A percentile compares a stretch with the other conserved stretches of the same genome.
Evolutionary conservation across 129 eudicot genomes (phyloP).

Genomic region (Pseudognaphalium luteoalbum): DNA sequence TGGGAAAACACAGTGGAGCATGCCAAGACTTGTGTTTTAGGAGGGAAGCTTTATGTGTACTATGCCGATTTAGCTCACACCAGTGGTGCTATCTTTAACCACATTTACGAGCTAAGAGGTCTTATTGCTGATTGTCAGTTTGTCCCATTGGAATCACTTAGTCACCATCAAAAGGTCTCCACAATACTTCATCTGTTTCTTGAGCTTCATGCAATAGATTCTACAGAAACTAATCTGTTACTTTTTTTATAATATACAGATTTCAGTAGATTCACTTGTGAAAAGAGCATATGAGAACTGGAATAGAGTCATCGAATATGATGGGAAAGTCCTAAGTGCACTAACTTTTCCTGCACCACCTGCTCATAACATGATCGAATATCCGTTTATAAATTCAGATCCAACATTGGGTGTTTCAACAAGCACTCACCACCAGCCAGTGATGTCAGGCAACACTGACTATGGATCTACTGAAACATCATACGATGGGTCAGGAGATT

Average conservation of each 20-base stretch:
- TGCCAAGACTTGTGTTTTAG: conserved; percentile 10
- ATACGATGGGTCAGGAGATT: conserved; percentile 39
- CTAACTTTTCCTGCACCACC: conserved; percentile 37
- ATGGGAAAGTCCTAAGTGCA: conserved; percentile 49
- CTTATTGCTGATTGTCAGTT: not conserved
- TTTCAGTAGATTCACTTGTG: conserved; percentile 53
- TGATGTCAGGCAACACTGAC: conserved; percentile 27
- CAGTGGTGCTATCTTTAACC: not conserved
- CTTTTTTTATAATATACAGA: conserved; percentile 31
- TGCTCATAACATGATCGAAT: conserved; percentile 47
- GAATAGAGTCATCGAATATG: conserved; percentile 60
- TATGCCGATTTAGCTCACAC: not conserved
- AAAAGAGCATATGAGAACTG: conserved; percentile 60
- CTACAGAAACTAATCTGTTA: not conserved
- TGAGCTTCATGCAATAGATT: not conserved
- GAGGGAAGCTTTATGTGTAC: conserved; percentile 2
- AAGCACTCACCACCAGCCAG: conserved; percentile 32
- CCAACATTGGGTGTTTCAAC: conserved; percentile 25
- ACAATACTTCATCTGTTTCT: not conserved
- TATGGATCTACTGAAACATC: conserved; percentile 43
- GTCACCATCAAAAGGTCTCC: conserved; percentile 3
- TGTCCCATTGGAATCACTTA: not conserved
- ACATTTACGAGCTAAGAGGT: conserved; percentile 10
- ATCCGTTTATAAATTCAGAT: conserved; percentile 47
- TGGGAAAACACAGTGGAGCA: conserved; percentile 11